Conservation (phyloP, 768 basidiomycete species). For the Amanita polypyramis region DNA sequence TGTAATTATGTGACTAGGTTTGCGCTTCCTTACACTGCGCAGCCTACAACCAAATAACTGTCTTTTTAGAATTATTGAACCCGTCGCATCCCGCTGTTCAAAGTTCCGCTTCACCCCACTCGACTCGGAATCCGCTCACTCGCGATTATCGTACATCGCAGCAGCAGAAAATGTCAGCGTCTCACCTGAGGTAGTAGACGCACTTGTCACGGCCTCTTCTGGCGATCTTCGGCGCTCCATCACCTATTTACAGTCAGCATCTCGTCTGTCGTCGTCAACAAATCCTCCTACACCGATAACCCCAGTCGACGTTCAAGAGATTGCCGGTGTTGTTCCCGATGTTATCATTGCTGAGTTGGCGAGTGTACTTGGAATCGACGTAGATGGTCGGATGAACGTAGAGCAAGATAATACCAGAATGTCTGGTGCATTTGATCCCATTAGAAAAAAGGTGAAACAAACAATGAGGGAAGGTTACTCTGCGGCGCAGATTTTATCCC, state of each 20-base stretch:
- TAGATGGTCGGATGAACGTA: constrained; percentile 34
- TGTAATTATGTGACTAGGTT: constrained; percentile 99
- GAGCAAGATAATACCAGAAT: constrained; percentile 33
- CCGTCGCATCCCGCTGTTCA: constrained; percentile 95
- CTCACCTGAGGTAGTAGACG: constrained; percentile 46
- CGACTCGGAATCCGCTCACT: constrained; percentile 63
- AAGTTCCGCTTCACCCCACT: constrained; percentile 98
- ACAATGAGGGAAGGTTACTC: constrained; percentile 88
- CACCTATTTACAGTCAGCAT: constrained; percentile 94
- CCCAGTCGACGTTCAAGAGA: constrained; percentile 81
- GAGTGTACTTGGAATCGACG: constrained; percentile 60
- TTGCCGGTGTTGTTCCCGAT: constrained; percentile 90
- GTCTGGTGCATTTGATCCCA: constrained; percentile 40
- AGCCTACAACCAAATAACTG: not conserved
- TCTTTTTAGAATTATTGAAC: constrained; percentile 88
- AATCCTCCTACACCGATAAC: constrained; percentile 67
- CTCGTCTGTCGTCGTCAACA: constrained; percentile 72
- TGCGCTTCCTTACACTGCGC: constrained; percentile 12
- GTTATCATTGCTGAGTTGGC: constrained; percentile 61
- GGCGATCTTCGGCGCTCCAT: constrained; percentile 96
- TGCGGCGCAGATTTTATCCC: constrained; percentile 77
- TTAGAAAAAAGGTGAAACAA: constrained; percentile 63
- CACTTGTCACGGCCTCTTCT: constrained; percentile 70
- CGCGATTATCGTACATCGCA: constrained; percentile 75
- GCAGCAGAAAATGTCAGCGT: constrained; percentile 58